These are phyloP conservation scores for Beauveria sp. DNA, from an alignment of 2,329 filamentous ascomycete genomes.

Conservation along the genomic window DNA sequence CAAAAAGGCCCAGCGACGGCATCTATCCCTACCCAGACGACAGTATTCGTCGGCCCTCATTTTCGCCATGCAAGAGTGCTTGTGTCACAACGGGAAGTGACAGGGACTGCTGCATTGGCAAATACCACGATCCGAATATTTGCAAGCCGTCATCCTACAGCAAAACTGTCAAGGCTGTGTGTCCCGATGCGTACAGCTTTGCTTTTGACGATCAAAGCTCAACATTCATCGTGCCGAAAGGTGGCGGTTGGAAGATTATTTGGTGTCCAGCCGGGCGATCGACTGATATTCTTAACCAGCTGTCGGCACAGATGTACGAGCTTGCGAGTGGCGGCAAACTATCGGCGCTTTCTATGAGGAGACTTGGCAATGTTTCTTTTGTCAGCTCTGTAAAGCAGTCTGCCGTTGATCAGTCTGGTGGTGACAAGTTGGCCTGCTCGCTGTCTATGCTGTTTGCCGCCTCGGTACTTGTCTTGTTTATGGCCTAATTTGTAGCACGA, in stretches of 20 bases:
- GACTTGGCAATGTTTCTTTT: constrained; percentile 27
- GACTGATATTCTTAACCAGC: constrained; percentile 49
- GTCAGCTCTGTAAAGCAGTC: constrained; percentile 22
- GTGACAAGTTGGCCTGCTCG: not conserved
- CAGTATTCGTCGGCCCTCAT: constrained; percentile 59
- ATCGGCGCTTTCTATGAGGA: constrained; percentile 23
- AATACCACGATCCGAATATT: constrained; percentile 52
- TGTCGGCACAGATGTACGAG: constrained; percentile 40
- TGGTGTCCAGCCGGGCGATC: constrained; percentile 63
- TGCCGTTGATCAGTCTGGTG: not conserved
- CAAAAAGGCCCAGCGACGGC: constrained; percentile 63
- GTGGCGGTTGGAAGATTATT: constrained; percentile 69
- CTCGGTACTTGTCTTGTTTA: not conserved
- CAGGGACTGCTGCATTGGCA: constrained; percentile 68
- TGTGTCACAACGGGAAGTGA: constrained; percentile 62
- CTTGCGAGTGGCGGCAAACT: constrained; percentile 37
- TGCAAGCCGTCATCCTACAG: constrained; percentile 65
- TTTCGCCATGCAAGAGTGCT: constrained; percentile 71
- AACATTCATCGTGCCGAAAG: constrained; percentile 56
- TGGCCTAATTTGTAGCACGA: constrained; percentile 1
- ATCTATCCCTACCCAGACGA: constrained; percentile 77
- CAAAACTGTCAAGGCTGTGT: constrained; percentile 62
- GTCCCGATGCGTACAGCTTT: constrained; percentile 79
- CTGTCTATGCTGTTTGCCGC: not conserved
- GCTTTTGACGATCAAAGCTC: constrained; percentile 53